Base-by-base conservation (phyloP, 1,284 basidiomycete species). In the Xerocomus alliaceus region DNA sequence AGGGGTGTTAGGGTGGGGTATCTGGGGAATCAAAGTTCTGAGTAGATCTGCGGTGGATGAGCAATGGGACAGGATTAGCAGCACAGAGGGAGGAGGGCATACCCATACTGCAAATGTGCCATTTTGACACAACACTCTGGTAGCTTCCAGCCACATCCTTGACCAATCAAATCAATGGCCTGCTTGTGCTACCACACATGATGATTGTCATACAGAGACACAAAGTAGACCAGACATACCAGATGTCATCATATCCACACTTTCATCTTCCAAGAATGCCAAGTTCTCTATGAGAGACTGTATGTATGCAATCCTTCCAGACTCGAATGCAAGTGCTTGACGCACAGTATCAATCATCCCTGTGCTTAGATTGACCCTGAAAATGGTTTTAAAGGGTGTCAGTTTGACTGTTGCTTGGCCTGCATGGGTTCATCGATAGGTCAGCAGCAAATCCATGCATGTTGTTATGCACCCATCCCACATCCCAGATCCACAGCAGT, bases 141-240 rank as follows among this genome's bases (percentile, higher is more conserved):
- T 81, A 1, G 87, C 78, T 72, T 94, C 88, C 1, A 81, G 83
- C 91, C 93, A 96, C 18, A 91, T 81, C 59, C 80, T 83, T 2
- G 75, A 70, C 83, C 91, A 92, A 69, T 95, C 83, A 70, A 96
- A 95, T 93, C 94, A 96, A 73, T 96, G 94, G 0, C 88, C 88
- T 0, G 94, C 87, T 76, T 95, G 94, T 2, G 90, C 92, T 91
- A 29, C 24, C 5, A 12, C 24, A 24, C 15, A 34, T 34, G 34
- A 15, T 34, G 34, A 34, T 8, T 34, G 34, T 34, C 34, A 15
- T 34, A 15, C 34, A 15, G 15, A 15, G 15, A 34, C 18, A 20
- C 17, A 13, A 29, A 46, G 42, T 7, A 24, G 22, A 28, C n/a
- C 6, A 7, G 11, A 46, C 50, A 6, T 70, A 91, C 92, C 92